Evolutionary conservation across 2,329 filamentous ascomycete species (phyloP), one percentile per base, ranked within the genome.

Genomic region (Calycina herbarum): DNA sequence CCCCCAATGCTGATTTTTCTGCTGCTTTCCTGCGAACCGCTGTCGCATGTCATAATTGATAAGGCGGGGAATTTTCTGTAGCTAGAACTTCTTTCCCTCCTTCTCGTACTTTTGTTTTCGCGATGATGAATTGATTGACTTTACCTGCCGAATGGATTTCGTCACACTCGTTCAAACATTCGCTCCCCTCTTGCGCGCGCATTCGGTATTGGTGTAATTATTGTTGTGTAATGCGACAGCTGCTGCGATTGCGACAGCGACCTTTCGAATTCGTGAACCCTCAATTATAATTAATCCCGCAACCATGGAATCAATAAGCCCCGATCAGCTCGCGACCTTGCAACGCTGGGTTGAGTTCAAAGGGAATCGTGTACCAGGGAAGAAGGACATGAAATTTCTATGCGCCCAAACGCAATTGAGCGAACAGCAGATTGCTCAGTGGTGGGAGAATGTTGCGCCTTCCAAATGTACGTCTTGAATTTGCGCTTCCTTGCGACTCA

Each of bases 391-490:
- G 56, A 27, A 31, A 17, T 57, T 57, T 57, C 29, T 57, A 24
- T 57, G 56, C 15, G 24, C 56, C 4, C 24, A 57, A 20, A 33
- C 31, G 8, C 29, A 24, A 33, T 33, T 57, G 31, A 57, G 15
- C 10, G 13, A 31, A 4, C 27, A 35, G 56, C 29, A 57, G 31
- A 57, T 57, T 35, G 27, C 15, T 31, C 29, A 17, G 5, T 57
- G 56, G 56, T 57, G 56, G 56, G n/a, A 57, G 56, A 57, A 57
- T 57, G 31, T 57, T 20, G 27, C 29, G 3, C 56, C 27, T 3
- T 17, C 56, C 2, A 57, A 57, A 27, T 57, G 56, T 57, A 57
- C n/a, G 56, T 17, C 7, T 24, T 31, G 27, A n/a, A 24, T 35
- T 15, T 57, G 29, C 17, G 5, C 15, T 54, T 24, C 48, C 11